Evolutionary conservation across 495 filamentous ascomycete species (phyloP).

Genomic region (Mytilinidion resinicola): DNA sequence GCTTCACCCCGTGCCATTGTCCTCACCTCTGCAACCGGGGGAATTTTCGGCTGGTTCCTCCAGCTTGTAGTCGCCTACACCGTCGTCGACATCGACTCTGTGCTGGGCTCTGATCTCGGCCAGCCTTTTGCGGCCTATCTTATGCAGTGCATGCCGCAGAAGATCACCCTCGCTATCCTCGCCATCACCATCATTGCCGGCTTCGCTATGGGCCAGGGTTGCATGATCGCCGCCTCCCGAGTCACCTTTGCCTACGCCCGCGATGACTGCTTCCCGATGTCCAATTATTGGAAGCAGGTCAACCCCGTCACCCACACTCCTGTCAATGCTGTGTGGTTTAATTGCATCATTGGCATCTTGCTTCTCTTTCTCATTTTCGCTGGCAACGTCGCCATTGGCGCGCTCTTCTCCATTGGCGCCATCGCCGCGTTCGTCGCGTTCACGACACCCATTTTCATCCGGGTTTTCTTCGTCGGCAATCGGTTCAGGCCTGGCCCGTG

Average conservation of each 20-base stretch:
- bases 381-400: conserved; percentile 59
- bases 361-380: conserved; percentile 65
- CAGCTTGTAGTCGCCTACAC: conserved; percentile 79
- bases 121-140: conserved; percentile 75
- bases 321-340: conserved; percentile 75
- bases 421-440: conserved; percentile 72
- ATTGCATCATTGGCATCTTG: conserved; percentile 55
- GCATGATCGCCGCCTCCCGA: conserved; percentile 73
- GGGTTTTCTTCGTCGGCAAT: conserved; percentile 66
- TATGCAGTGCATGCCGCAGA: conserved; percentile 61
- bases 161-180: conserved; percentile 60
- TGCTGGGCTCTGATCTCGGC: conserved; percentile 58
- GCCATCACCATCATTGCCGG: conserved; percentile 67
- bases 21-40: conserved; percentile 61
- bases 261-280: conserved; percentile 65
- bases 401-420: conserved; percentile 70
- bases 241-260: conserved; percentile 78
- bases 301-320: conserved; percentile 62
- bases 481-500: conserved; percentile 66
- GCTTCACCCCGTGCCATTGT: conserved; percentile 74
- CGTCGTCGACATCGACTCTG: conserved; percentile 57
- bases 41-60: conserved; percentile 66
- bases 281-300: conserved; percentile 58
- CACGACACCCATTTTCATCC: conserved; percentile 66
- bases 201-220: conserved; percentile 77